These are phyloP conservation scores for Chytriomyces hyalinus DNA, from an alignment of 192 early-diverging fungal genomes.

Conservation along the genomic window DNA sequence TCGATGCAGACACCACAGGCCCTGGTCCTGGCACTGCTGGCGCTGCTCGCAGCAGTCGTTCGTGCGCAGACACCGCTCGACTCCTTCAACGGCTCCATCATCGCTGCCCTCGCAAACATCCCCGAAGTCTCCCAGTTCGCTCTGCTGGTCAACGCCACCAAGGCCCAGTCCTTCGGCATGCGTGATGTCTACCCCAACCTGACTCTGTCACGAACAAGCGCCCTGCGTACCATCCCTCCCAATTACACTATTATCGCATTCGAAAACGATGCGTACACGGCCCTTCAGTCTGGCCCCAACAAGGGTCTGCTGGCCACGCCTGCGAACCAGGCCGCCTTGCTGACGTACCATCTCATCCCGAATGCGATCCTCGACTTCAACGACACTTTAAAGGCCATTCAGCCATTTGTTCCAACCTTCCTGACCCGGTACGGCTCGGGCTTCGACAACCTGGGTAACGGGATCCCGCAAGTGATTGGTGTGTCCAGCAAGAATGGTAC, in stretches of 20 bases:
- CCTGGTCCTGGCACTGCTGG: neutral
- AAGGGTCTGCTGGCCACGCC: neutral
- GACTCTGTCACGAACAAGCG: neutral
- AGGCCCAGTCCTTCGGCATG: neutral
- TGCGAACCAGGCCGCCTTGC: conserved; percentile 8
- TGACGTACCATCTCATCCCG: conserved; percentile 38
- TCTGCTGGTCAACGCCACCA: neutral
- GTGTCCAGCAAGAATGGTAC: neutral
- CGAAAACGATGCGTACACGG: conserved; percentile 26
- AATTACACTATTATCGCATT: conserved; percentile 35
- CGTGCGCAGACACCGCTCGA: neutral
- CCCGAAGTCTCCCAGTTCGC: conserved; percentile 3
- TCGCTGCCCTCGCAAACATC: neutral
- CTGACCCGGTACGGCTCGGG: conserved; percentile 24
- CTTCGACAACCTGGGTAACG: conserved; percentile 30
- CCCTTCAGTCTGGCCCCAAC: neutral
- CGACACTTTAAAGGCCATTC: neutral
- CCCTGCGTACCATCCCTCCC: neutral
- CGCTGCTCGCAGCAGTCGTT: neutral
- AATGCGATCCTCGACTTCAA: conserved; percentile 15
- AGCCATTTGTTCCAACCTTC: neutral
- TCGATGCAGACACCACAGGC: neutral
- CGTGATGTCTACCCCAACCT: conserved; percentile 9
- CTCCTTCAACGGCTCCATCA: neutral
- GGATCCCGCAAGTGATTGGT: conserved; percentile 3